These are phyloP conservation scores for Orbilia oligospora DNA, from an alignment of 2,329 filamentous ascomycete genomes.

Conservation along the genomic window DNA sequence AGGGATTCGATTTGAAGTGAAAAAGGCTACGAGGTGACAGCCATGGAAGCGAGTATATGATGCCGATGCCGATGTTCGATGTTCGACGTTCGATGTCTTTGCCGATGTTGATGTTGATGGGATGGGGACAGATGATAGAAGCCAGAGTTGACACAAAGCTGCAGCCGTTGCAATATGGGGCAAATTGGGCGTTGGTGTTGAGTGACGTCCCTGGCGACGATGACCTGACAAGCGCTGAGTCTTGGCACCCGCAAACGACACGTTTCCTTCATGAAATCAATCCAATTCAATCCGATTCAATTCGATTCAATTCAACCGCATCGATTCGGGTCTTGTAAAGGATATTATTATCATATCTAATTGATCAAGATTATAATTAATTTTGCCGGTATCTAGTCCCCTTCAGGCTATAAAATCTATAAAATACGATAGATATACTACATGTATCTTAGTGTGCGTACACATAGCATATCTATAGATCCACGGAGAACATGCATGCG, in stretches of 20 bases:
- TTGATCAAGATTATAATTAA: not conserved
- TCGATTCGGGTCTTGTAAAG: no score
- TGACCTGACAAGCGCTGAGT: conserved; percentile 41
- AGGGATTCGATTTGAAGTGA: conserved; percentile 15
- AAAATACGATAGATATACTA: no score
- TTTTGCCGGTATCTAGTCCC: no score
- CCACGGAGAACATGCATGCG: not conserved
- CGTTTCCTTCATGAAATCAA: conserved; percentile 25
- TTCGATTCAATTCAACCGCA: no score
- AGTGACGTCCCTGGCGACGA: conserved; percentile 56
- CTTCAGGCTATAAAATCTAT: no score
- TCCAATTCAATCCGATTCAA: no score
- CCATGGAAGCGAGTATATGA: conserved; percentile 3
- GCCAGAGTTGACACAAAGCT: conserved; percentile 44
- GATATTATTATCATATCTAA: no score
- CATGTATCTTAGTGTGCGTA: no score
- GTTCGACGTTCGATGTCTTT: not conserved
- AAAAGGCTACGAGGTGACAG: not conserved
- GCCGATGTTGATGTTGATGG: not conserved
- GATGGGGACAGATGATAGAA: conserved; percentile 27
- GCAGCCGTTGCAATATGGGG: conserved; percentile 6
- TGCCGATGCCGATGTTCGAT: not conserved
- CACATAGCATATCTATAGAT: no score
- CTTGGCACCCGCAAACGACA: conserved; percentile 54
- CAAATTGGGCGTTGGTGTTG: conserved; percentile 35